These are phyloP conservation scores for Colletotrichum higginsianum DNA, from an alignment of 2,329 filamentous ascomycete genomes.

Conservation along the genomic window DNA sequence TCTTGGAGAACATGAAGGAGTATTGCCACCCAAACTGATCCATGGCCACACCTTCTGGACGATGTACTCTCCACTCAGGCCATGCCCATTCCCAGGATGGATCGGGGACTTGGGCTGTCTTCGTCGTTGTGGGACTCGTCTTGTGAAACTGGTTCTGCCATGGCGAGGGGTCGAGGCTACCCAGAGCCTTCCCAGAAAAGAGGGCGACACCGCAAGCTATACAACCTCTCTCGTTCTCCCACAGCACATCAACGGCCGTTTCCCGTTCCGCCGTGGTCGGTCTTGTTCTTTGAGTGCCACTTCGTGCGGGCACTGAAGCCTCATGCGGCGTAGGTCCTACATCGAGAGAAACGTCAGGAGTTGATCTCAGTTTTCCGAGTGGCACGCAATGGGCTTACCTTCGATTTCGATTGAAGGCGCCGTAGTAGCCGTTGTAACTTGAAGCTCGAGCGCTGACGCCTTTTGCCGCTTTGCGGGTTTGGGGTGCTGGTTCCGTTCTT, in stretches of 20 bases:
- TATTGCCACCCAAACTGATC: constrained; percentile 98
- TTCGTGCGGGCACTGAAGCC: constrained; percentile 2
- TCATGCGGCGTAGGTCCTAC: constrained; percentile 38
- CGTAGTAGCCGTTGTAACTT: constrained; percentile 6
- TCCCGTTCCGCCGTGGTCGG: constrained; percentile 55
- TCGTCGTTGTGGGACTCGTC: constrained; percentile 76
- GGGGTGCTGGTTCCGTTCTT: constrained; percentile 2
- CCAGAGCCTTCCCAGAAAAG: constrained; percentile 89
- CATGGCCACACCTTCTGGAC: constrained; percentile 78
- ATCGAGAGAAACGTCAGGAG: background rate
- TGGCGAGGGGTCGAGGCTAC: constrained; percentile 86
- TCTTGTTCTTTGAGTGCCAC: constrained; percentile 13
- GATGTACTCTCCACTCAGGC: constrained; percentile 75
- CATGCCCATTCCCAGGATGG: constrained; percentile 94
- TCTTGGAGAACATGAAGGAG: constrained; percentile 85
- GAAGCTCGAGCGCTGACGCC: constrained; percentile 8
- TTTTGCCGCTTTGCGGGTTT: constrained; percentile 15
- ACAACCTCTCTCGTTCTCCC: constrained; percentile 93
- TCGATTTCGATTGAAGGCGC: constrained; percentile 43
- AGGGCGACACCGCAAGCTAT: constrained; percentile 91
- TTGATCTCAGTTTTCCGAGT: background rate
- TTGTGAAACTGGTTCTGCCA: constrained; percentile 84
- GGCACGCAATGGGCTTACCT: constrained; percentile 18
- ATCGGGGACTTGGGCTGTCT: constrained; percentile 92
- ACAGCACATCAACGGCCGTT: constrained; percentile 85